These are phyloP conservation scores for Podospora comata DNA, from an alignment of 495 filamentous ascomycete genomes.

Conservation along the genomic window DNA sequence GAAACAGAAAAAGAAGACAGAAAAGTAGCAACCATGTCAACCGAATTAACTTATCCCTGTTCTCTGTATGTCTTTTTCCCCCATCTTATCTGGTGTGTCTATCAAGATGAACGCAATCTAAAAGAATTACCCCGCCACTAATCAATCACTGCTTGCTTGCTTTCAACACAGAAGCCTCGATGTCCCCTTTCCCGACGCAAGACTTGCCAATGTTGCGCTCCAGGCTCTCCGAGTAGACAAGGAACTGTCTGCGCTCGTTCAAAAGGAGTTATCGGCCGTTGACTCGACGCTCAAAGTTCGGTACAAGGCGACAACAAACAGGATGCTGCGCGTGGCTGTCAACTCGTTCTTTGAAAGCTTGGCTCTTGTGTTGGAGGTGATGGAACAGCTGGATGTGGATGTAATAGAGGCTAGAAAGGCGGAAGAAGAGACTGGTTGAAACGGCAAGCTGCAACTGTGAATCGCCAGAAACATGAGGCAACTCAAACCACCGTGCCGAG, in stretches of 20 bases:
- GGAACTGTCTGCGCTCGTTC: constrained; percentile 81
- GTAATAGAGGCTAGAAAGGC: constrained; percentile 47
- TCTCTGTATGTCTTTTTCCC: constrained; percentile 14
- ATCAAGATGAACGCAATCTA: not conserved
- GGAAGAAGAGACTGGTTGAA: constrained; percentile 12
- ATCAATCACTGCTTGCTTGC: constrained; percentile 19
- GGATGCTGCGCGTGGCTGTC: constrained; percentile 94
- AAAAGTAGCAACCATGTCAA: constrained; percentile 16
- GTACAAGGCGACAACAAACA: constrained; percentile 87
- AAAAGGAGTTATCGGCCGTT: constrained; percentile 58
- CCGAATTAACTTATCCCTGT: constrained; percentile 18
- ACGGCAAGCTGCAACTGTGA: not conserved
- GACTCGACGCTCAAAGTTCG: constrained; percentile 64
- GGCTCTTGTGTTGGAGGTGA: constrained; percentile 75
- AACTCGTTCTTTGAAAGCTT: constrained; percentile 98
- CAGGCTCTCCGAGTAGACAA: constrained; percentile 78
- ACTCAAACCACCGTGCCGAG: not conserved
- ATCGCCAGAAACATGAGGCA: not conserved
- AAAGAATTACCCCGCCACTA: constrained; percentile 6
- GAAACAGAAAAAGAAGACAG: not conserved
- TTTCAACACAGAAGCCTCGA: constrained; percentile 59
- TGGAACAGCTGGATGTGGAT: constrained; percentile 87
- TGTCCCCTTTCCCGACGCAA: constrained; percentile 78
- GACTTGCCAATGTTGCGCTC: constrained; percentile 73
- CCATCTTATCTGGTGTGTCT: not conserved